Evolutionary conservation across 2,329 filamentous ascomycete genomes (phyloP).

Genomic region (Epichloe gansuensis): DNA sequence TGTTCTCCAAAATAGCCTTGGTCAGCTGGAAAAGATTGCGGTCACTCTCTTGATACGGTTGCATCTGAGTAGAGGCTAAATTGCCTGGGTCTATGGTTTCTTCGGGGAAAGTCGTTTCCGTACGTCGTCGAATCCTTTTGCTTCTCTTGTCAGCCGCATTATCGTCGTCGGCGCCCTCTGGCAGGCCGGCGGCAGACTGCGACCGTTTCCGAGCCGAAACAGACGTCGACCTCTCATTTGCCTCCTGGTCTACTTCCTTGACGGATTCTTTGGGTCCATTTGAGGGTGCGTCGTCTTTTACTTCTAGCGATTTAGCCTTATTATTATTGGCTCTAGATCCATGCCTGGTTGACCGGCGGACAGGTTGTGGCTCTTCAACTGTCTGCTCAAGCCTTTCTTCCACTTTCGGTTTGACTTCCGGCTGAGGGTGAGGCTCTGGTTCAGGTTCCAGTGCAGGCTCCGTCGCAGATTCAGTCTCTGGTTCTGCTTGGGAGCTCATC

Average conservation of each 20-base stretch:
- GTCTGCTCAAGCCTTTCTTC: constrained; percentile 3
- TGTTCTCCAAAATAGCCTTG: constrained; percentile 40
- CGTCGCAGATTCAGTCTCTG: background rate
- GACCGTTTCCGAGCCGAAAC: constrained; percentile 44
- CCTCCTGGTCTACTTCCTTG: constrained; percentile 17
- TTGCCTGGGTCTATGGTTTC: constrained; percentile 40
- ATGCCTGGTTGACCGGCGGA: constrained; percentile 6
- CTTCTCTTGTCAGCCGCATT: constrained; percentile 46
- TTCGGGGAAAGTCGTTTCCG: constrained; percentile 38
- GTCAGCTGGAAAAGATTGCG: constrained; percentile 42
- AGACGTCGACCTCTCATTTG: constrained; percentile 26
- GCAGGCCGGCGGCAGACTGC: constrained; percentile 47
- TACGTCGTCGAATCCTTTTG: constrained; percentile 46
- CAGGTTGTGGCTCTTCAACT: constrained; percentile 2
- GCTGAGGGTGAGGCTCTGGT: background rate
- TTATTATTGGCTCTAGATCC: constrained; percentile 1
- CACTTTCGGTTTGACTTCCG: background rate
- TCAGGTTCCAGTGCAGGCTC: background rate
- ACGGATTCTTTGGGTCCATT: constrained; percentile 12
- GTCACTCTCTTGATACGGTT: constrained; percentile 44
- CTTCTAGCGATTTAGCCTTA: constrained; percentile 2
- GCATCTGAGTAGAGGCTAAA: constrained; percentile 40
- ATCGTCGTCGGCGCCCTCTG: constrained; percentile 44
- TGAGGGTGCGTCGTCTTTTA: constrained; percentile 13
- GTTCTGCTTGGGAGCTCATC: constrained; percentile 4